These are phyloP conservation scores for Russula foetens DNA, from an alignment of 768 basidiomycete species.

Conservation along the genomic window DNA sequence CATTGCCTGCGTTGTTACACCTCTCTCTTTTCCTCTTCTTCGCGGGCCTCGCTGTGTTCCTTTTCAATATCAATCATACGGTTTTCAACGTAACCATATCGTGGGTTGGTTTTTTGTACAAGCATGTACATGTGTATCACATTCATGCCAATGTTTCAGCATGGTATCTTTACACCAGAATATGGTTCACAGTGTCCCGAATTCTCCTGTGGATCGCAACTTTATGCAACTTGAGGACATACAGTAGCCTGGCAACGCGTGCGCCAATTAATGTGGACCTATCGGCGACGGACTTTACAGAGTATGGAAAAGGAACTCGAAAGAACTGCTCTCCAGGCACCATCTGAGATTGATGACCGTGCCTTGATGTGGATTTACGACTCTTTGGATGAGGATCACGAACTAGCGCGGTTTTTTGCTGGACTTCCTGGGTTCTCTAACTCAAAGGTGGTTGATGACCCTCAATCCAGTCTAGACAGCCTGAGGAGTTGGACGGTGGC, in stretches of 20 bases:
- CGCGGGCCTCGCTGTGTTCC: constrained; percentile 39
- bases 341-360: not conserved
- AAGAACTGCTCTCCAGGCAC: not conserved
- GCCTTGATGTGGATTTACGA: not conserved
- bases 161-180: not conserved
- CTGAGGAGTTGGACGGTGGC: not conserved
- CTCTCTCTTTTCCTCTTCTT: constrained; percentile 45
- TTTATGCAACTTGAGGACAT: too few relatives aligned
- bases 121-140: constrained; percentile 13
- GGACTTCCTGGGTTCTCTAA: not conserved
- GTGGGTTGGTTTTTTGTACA: constrained; percentile 7
- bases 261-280: too few relatives aligned
- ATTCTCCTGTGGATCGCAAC: not conserved
- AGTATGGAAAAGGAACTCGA: not conserved
- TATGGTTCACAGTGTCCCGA: not conserved
- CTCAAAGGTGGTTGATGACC: not conserved
- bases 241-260: too few relatives aligned
- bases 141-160: constrained; percentile 3
- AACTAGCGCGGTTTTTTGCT: constrained; percentile 3
- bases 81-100: constrained; percentile 8
- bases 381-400: not conserved
- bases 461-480: not conserved
- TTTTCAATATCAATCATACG: constrained; percentile 25
- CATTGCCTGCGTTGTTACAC: constrained; percentile 41
- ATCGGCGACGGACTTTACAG: not conserved